A percentile compares a stretch with the other conserved stretches of the same genome.
Evolutionary conservation across 768 basidiomycete species (phyloP).

Genomic region (Rhizopogon roseolus): DNA sequence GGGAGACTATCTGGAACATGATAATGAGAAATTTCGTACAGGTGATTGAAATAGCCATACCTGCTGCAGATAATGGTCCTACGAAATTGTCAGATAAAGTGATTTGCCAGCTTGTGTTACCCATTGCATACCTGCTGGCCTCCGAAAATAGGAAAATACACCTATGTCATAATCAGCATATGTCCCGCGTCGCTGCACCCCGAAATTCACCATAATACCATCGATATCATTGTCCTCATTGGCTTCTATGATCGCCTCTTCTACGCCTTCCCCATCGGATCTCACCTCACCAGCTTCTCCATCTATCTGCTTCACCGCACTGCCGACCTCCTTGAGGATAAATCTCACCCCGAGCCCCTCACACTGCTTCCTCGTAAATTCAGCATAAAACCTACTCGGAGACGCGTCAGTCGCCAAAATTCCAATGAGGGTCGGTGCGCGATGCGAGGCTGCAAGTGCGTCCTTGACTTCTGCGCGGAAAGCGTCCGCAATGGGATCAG

Average conservation of each 20-base stretch:
- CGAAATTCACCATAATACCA: constrained; percentile 84
- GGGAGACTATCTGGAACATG: constrained; percentile 72
- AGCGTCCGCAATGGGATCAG: constrained; percentile 66
- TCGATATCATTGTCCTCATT: constrained; percentile 83
- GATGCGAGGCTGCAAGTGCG: constrained; percentile 31
- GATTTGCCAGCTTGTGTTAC: constrained; percentile 1
- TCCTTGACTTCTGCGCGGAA: constrained; percentile 68
- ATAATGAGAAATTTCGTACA: background rate
- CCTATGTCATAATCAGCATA: constrained; percentile 37
- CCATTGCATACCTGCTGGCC: constrained; percentile 62
- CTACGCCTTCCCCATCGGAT: constrained; percentile 83
- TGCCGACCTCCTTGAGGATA: constrained; percentile 61
- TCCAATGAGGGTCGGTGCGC: constrained; percentile 76
- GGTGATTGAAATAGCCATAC: constrained; percentile 29
- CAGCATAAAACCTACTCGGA: constrained; percentile 78
- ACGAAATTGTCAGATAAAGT: constrained; percentile 5
- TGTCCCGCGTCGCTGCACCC: constrained; percentile 36
- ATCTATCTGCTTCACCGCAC: constrained; percentile 17
- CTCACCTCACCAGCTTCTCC: constrained; percentile 33
- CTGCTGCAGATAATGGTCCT: constrained; percentile 98
- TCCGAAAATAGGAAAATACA: constrained; percentile 96
- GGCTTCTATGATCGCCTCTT: constrained; percentile 93
- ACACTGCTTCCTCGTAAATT: constrained; percentile 91
- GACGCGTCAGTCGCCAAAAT: constrained; percentile 83
- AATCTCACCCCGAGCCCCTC: constrained; percentile 85